Evolutionary conservation across 1,139 yeast species (phyloP), one percentile per base, ranked within the genome.

Genomic region (Yamadazyma dendronema): DNA sequence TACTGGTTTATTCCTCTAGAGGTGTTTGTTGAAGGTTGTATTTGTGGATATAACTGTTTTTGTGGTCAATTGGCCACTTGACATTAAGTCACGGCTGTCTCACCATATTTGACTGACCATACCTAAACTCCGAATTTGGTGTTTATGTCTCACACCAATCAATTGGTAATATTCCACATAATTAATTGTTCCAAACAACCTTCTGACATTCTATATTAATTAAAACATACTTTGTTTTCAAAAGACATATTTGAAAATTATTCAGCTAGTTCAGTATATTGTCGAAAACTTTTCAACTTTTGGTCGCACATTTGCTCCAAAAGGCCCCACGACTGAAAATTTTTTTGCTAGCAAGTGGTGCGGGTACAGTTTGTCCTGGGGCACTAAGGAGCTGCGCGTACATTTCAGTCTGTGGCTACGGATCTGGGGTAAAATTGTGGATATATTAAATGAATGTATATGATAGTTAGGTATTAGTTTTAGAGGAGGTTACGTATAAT

Each of bases 191-290:
- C 12, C 27, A 24, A n/a, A 24, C 22, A 6, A 19, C 9, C 6
- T 19, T 19, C 22, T 19, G n/a, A n/a, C n/a, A n/a, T n/a, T 19
- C 8, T 7, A 26, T 52, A 24, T 24, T 12, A 15, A 4, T 8
- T 4, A 3, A 29, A 31, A 67, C 77, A 55, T 69, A 71, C 77
- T 64, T 69, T 71, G 65, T 71, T 71, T 57, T 68, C 72, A 53
- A 71, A 70, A 50, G 76, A 70, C 77, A 71, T 70, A 26, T 25
- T 40, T 10, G 17, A 28, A 31, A 31, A 32, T 11, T 24, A 31
- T 30, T 33, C 44, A 43, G 53, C 43, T 40, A 41, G 36, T 40
- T 35, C 21, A 34, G 40, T 34, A 33, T 34, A 29, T 34, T 38
- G 42, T 43, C 40, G 43, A 37, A 25, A 28, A 30, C 26, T 33